These are phyloP conservation scores for Dothiorella sarmentorum DNA, from an alignment of 2,329 filamentous ascomycete species.

Conservation along the genomic window DNA sequence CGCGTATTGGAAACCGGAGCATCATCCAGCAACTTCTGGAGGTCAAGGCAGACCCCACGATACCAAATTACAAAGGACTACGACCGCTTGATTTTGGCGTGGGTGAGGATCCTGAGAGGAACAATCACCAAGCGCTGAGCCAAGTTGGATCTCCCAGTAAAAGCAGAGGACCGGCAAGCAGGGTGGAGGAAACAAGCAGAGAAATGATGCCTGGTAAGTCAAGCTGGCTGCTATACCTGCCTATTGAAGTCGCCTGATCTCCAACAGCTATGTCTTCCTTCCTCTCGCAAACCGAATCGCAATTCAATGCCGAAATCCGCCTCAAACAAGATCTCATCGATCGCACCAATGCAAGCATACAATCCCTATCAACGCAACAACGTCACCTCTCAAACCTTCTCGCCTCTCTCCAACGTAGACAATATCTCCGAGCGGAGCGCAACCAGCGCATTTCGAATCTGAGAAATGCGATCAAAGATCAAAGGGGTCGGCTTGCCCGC, in stretches of 20 bases:
- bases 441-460: slow-evolving; percentile 75
- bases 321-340: slow-evolving; percentile 83
- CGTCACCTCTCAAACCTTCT: slow-evolving; percentile 72
- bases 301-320: slow-evolving; percentile 77
- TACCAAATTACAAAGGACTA: slow-evolving; percentile 85
- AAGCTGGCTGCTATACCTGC: too few relatives aligned
- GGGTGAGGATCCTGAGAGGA: slow-evolving; percentile 59
- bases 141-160: slow-evolving; percentile 35
- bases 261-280: slow-evolving; percentile 73
- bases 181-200: slow-evolving; percentile 69
- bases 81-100: slow-evolving; percentile 94
- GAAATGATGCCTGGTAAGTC: slow-evolving; percentile 76
- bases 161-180: slow-evolving; percentile 38
- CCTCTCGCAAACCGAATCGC: slow-evolving; percentile 71
- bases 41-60: slow-evolving; percentile 88
- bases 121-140: slow-evolving; percentile 38
- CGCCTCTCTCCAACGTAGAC: slow-evolving; percentile 65
- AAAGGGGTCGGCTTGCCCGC: slow-evolving; percentile 44
- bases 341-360: slow-evolving; percentile 73
- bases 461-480: slow-evolving; percentile 66
- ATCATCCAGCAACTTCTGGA: slow-evolving; percentile 97
- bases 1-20: slow-evolving; percentile 85
- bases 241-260: slow-evolving; percentile 20
- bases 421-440: slow-evolving; percentile 61
- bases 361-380: slow-evolving; percentile 73